These are phyloP conservation scores for Novakomyces olei DNA, from an alignment of 805 yeast genomes.

Conservation along the genomic window DNA sequence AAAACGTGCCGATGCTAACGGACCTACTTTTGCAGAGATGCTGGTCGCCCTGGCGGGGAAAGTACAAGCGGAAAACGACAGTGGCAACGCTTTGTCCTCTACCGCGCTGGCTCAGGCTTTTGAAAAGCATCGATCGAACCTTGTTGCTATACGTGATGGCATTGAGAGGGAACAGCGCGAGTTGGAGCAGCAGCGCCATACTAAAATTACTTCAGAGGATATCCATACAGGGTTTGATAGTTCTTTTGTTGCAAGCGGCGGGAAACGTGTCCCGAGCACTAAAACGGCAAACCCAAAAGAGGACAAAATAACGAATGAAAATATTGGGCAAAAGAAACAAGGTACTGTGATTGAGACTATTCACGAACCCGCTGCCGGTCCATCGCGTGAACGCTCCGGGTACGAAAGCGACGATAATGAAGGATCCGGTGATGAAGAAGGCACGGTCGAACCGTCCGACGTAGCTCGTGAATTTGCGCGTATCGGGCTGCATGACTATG, in stretches of 20 bases:
- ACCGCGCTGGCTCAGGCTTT: too few species aligned
- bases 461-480: slow-evolving; percentile 46
- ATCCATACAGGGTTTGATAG: slow-evolving; percentile 80
- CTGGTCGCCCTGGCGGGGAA: too few species aligned
- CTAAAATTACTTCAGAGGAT: slow-evolving; percentile 74
- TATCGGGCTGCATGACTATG: slow-evolving; percentile 27
- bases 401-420: slow-evolving; percentile 3
- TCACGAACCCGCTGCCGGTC: too few species aligned
- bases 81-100: too few species aligned
- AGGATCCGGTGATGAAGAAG: slow-evolving; percentile 9
- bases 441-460: slow-evolving; percentile 23
- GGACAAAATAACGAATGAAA: slow-evolving; percentile 12
- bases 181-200: slow-evolving; percentile 44
- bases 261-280: slow-evolving; percentile 11
- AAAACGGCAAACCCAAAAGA: slow-evolving; percentile 15
- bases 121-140: too few species aligned
- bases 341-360: slow-evolving; percentile 16
- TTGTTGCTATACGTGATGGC: too few species aligned
- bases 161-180: slow-evolving; percentile 34
- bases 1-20: too few species aligned
- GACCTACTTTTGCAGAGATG: too few species aligned
- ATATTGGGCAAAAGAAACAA: slow-evolving; percentile 15
- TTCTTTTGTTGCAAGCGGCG: slow-evolving; percentile 48
- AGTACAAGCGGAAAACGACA: too few species aligned
- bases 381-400: slow-evolving; percentile 1